A percentile compares a stretch with the other conserved stretches of the same genome.
phyloP scores from a whole-genome alignment of 1,284 basidiomycete species.

The Phenoliferia sp. region DNA sequence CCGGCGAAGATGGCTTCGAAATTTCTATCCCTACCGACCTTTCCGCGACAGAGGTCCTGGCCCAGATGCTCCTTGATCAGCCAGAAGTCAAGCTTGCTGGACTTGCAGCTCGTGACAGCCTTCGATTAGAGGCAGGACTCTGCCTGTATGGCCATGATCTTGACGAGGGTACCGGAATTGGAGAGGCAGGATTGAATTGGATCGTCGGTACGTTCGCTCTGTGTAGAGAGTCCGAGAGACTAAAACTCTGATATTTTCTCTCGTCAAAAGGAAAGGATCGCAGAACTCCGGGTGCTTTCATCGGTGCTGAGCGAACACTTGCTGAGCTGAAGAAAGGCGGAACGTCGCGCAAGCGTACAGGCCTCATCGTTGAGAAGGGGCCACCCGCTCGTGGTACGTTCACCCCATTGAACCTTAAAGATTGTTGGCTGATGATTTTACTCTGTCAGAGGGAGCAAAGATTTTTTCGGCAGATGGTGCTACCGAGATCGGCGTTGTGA shows the following conservation, averaged over 20 bases:
- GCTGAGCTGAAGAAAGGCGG: conserved; percentile 70
- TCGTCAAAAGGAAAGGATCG: conserved; percentile 67
- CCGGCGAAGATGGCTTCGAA: conserved; percentile 98
- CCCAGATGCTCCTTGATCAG: conserved; percentile 22
- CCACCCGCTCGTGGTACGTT: conserved; percentile 64
- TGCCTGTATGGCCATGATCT: conserved; percentile 94
- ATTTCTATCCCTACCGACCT: conserved; percentile 43
- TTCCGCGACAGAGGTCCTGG: conserved; percentile 12
- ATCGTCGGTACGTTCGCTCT: conserved; percentile 63
- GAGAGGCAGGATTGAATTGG: conserved; percentile 81
- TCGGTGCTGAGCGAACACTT: conserved; percentile 74
- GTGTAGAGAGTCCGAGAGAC: neutral
- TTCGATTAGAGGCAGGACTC: conserved; percentile 95
- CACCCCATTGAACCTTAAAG: neutral
- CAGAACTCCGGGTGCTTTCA: conserved; percentile 61
- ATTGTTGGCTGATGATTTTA: neutral
- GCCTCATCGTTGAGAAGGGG: conserved; percentile 69
- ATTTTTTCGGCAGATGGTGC: conserved; percentile 57
- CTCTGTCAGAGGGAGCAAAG: conserved; percentile 65
- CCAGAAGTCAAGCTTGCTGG: conserved; percentile 77
- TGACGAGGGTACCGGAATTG: conserved; percentile 78
- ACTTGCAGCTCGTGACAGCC: conserved; percentile 85
- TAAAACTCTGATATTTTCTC: conserved; percentile 1
- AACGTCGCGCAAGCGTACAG: conserved; percentile 72
- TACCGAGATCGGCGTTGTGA: conserved; percentile 66